These are phyloP conservation scores for Endothia cerciana DNA, from an alignment of 2,329 filamentous ascomycete genomes.

Conservation along the genomic window DNA sequence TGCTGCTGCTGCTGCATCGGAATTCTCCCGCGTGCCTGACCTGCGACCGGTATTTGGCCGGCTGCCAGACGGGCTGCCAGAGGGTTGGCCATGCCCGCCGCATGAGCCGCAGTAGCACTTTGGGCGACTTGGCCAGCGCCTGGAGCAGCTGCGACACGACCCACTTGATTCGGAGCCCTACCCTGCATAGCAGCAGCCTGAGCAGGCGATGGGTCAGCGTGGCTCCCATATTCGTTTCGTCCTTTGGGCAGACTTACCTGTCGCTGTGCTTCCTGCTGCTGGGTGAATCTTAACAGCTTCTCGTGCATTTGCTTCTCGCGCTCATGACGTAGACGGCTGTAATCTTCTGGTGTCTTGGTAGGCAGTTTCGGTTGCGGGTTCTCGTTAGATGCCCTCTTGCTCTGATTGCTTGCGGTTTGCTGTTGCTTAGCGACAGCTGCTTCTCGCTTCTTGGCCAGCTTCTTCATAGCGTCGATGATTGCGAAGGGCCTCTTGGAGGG, in stretches of 20 bases:
- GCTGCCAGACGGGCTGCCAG: constrained; percentile 33
- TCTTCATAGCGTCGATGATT: constrained; percentile 92
- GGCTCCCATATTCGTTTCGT: constrained; percentile 35
- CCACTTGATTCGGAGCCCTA: constrained; percentile 49
- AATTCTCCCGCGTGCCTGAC: constrained; percentile 55
- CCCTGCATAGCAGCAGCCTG: constrained; percentile 46
- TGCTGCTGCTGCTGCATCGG: constrained; percentile 48
- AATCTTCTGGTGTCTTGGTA: constrained; percentile 83
- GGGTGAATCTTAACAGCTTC: constrained; percentile 58
- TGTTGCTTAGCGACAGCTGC: constrained; percentile 84
- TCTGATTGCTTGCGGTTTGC: constrained; percentile 75
- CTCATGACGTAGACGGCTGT: constrained; percentile 87
- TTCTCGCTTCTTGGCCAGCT: constrained; percentile 92
- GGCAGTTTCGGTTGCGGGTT: constrained; percentile 49
- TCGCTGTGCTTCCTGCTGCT: constrained; percentile 63
- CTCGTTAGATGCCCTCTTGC: constrained; percentile 81
- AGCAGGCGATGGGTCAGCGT: constrained; percentile 36
- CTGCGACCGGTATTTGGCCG: constrained; percentile 49
- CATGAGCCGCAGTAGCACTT: constrained; percentile 37
- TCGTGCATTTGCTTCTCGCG: constrained; percentile 72
- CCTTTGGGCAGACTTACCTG: constrained; percentile 49
- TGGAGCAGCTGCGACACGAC: constrained; percentile 50
- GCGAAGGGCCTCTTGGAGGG: constrained; percentile 85
- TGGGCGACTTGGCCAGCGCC: constrained; percentile 42
- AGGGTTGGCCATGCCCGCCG: constrained; percentile 34